Percentiles rank a stretch among this genome's conserved stretches.
Conservation (phyloP, 257 asterid genomes). For the Nicotiana sylvestris region DNA sequence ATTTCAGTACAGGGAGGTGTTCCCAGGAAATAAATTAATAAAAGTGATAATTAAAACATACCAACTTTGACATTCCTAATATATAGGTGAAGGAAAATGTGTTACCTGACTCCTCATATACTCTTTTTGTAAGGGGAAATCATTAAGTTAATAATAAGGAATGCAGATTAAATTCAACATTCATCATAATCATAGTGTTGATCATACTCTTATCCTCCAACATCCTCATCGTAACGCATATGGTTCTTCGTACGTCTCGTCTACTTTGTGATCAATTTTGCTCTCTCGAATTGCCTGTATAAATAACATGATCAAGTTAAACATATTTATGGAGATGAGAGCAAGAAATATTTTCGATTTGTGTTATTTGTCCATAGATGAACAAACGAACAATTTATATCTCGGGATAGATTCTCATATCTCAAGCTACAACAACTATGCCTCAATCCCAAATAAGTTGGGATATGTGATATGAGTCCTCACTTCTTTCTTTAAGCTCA, state of each 20-base stretch:
- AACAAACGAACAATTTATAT: not conserved
- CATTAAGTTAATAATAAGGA: not conserved
- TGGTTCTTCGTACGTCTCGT: slow-evolving; percentile 17
- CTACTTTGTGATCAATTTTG: slow-evolving; percentile 15
- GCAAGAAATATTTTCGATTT: not conserved
- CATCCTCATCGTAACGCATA: not conserved
- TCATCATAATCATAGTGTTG: slow-evolving; percentile 19
- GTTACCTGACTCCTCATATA: not conserved
- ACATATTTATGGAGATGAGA: not conserved
- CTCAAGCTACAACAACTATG: too few relatives aligned
- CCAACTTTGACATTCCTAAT: not conserved
- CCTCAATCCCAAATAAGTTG: too few relatives aligned
- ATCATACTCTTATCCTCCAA: slow-evolving; percentile 25
- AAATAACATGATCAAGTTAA: slow-evolving; percentile 5
- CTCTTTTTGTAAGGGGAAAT: not conserved
- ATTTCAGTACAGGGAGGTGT: not conserved
- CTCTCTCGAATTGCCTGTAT: slow-evolving; percentile 23
- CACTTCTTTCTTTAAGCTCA: too few relatives aligned
- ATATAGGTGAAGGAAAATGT: not conserved
- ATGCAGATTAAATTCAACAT: not conserved
- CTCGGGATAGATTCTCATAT: not conserved
- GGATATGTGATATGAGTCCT: too few relatives aligned
- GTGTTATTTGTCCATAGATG: not conserved
- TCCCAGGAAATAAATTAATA: too few relatives aligned
- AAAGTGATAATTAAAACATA: not conserved